Percentiles rank a stretch among this genome's conserved stretches.
These are phyloP conservation scores for Botrytis fabae DNA, from an alignment of 2,329 filamentous ascomycete genomes.

Conservation along the genomic window DNA sequence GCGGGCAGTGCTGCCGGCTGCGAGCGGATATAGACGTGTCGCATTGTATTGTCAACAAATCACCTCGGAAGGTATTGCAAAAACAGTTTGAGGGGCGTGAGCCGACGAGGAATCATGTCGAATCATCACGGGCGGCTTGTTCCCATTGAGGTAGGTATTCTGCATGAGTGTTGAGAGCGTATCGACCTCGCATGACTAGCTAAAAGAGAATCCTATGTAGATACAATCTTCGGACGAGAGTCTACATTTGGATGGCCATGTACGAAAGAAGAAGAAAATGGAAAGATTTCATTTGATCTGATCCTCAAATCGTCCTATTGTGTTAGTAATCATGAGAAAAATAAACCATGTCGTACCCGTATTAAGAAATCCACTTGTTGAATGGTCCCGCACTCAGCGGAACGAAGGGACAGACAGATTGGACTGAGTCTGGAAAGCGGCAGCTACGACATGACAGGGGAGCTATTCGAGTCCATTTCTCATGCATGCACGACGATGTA, in stretches of 20 bases:
- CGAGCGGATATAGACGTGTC: background rate
- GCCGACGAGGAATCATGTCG: background rate
- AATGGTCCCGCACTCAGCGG: background rate
- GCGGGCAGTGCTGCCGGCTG: background rate
- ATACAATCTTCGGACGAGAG: background rate
- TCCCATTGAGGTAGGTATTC: background rate
- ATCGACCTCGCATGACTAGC: conserved; percentile 3
- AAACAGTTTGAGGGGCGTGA: background rate
- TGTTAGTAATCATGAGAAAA: background rate
- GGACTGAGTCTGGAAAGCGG: background rate
- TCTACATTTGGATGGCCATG: conserved; percentile 2
- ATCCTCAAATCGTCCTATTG: background rate
- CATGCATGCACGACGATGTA: background rate
- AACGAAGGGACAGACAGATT: background rate
- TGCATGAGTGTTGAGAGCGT: conserved; percentile 2
- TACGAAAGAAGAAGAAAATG: conserved; percentile 13
- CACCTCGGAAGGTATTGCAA: background rate
- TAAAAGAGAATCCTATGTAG: background rate
- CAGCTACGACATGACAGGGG: conserved; percentile 11
- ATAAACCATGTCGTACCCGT: background rate
- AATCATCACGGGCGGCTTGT: conserved; percentile 3
- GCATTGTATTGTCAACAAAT: background rate
- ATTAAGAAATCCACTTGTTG: conserved; percentile 2
- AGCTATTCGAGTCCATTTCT: background rate
- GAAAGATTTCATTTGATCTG: background rate